phyloP scores from a whole-genome alignment of 768 basidiomycete species.

The Podaxis sp. region DNA sequence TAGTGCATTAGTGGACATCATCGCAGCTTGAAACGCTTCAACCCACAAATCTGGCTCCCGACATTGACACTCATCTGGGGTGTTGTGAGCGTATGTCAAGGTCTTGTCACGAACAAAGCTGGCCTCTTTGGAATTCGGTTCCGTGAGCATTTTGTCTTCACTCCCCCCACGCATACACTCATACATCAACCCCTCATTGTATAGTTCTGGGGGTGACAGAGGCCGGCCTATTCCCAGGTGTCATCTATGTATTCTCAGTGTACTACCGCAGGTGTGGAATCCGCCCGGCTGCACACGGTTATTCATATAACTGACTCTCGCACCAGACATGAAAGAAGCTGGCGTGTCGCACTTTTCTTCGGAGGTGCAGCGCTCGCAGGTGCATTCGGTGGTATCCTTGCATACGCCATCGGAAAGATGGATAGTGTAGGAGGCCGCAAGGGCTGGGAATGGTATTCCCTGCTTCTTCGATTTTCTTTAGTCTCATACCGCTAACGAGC shows the following conservation, averaged over 20 bases:
- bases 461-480: neutral
- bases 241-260: constrained; percentile 53
- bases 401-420: constrained; percentile 57
- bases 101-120: constrained; percentile 48
- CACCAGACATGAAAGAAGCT: constrained; percentile 49
- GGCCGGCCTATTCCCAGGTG: constrained; percentile 59
- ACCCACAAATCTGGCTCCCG: constrained; percentile 60
- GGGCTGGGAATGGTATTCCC: constrained; percentile 54
- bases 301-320: neutral
- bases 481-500: neutral
- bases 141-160: constrained; percentile 29
- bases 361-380: constrained; percentile 59
- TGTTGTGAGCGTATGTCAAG: constrained; percentile 48
- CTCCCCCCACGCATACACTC: neutral
- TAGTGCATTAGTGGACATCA: neutral
- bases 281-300: no score
- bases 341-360: constrained; percentile 60
- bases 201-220: constrained; percentile 53
- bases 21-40: constrained; percentile 49
- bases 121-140: constrained; percentile 54
- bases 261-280: constrained; percentile 36
- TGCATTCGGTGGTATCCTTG: constrained; percentile 62
- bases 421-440: constrained; percentile 53
- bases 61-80: constrained; percentile 58
- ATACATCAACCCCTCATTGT: neutral